Evolutionary conservation across 495 filamentous ascomycete species (phyloP), one percentile per base, ranked within the genome.

Genomic region (Geoglossum glabrum): DNA sequence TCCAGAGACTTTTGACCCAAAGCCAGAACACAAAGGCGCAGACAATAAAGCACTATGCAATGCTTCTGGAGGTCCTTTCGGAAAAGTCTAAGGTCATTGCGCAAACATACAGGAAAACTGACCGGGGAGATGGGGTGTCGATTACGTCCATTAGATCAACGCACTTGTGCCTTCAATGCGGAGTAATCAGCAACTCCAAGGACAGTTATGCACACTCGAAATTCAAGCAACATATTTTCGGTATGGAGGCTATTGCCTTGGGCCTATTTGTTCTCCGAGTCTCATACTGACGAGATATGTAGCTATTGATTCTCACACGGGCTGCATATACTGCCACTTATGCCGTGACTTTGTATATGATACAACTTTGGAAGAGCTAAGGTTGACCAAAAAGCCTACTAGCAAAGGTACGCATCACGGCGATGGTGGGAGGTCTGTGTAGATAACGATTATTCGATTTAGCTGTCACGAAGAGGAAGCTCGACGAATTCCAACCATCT

Each of bases 261-360:
- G 1, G 40, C 13, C n/a, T 19, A 19, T 21, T 21, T 0, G 5
- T 4, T 45, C 40, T 21, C 40, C 3, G 0, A 21, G 40, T 45
- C 4, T 5, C 0, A 21, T 21, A 13, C 40, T 45, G 10, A 45
- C 40, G 10, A 5, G 13, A 45, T 8, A 17, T 33, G 23, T 55
- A 93, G 87, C 87, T 65, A 83, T 93, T 59, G 89, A 95, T 62
- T 90, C 87, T 2, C 74, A 83, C 57, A 80, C 73, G 60, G 87
- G 86, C 6, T 75, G 78, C 51, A 64, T 95, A 2, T 94, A 82
- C 64, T 95, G 89, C 70, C 85, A 90, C 62, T 74, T 79, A 59
- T 95, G 89, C 63, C 75, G 79, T 40, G 89, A 95, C 65, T 83
- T 92, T 60, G 80, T 95, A 46, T 94, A 87, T 72, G 89, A 95